Conservation (phyloP, 106 monocot species). For the Acorus calamus region DNA sequence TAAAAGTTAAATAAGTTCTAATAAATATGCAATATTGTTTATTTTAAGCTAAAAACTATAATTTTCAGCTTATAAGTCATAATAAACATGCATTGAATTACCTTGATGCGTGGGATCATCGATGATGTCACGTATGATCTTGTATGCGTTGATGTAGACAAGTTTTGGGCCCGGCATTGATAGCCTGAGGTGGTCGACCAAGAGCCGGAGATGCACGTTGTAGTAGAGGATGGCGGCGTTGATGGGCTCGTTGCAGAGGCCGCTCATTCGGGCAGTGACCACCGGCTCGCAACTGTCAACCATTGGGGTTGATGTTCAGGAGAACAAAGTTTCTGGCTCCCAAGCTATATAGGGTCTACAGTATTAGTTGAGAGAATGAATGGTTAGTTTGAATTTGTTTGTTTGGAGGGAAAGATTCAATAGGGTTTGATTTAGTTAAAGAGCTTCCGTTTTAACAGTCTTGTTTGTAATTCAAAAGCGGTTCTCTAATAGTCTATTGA, state of each 20-base stretch:
- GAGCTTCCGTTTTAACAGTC: neutral
- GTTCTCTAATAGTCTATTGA: neutral
- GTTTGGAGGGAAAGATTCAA: too few relatives aligned
- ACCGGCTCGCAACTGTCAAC: constrained; percentile 63
- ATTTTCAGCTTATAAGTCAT: too few relatives aligned
- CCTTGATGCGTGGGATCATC: constrained; percentile 23
- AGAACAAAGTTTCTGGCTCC: constrained; percentile 68
- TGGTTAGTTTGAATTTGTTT: too few relatives aligned
- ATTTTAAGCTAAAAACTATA: too few relatives aligned
- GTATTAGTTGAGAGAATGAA: neutral
- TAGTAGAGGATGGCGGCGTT: constrained; percentile 53
- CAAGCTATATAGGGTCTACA: constrained; percentile 37
- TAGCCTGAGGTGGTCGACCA: constrained; percentile 10
- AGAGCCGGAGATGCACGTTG: constrained; percentile 31
- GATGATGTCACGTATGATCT: constrained; percentile 42
- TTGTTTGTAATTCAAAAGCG: too few relatives aligned
- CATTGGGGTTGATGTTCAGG: constrained; percentile 44
- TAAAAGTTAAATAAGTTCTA: too few relatives aligned
- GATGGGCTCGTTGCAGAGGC: constrained; percentile 39
- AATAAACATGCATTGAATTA: too few relatives aligned
- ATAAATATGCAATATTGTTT: too few relatives aligned
- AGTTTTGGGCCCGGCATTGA: constrained; percentile 35
- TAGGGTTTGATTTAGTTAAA: neutral
- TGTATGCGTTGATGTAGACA: constrained; percentile 48
- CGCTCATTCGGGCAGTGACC: constrained; percentile 24